Evolutionary conservation across 495 filamentous ascomycete genomes (phyloP).

Genomic region (Bacidia rubella): DNA sequence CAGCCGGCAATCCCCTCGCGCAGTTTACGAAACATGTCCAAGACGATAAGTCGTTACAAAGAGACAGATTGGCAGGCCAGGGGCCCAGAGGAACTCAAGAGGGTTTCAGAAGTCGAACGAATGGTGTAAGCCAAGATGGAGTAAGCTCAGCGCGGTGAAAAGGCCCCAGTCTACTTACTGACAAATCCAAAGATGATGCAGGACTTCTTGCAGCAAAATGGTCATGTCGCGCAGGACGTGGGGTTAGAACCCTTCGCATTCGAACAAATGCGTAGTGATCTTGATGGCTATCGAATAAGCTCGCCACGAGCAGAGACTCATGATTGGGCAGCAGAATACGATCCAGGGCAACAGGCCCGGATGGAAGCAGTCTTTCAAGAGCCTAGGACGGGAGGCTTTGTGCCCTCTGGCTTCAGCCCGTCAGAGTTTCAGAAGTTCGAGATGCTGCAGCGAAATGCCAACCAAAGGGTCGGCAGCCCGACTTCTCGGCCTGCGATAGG

Average conservation of each 20-base stretch:
- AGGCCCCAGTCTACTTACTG: neutral
- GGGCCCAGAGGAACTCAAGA: conserved; percentile 50
- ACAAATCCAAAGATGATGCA: conserved; percentile 64
- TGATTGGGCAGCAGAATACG: conserved; percentile 60
- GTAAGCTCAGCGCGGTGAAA: conserved; percentile 33
- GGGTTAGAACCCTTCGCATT: conserved; percentile 48
- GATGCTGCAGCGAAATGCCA: conserved; percentile 45
- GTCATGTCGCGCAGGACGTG: conserved; percentile 37
- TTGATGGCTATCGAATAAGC: conserved; percentile 46
- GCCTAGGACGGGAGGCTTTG: conserved; percentile 30
- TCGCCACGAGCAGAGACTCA: conserved; percentile 39
- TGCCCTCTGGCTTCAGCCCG: conserved; percentile 53
- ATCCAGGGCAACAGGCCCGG: conserved; percentile 50
- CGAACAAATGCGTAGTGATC: conserved; percentile 53
- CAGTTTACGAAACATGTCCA: conserved; percentile 93
- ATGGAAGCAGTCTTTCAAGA: conserved; percentile 71
- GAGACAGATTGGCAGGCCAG: conserved; percentile 68
- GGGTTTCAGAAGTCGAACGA: conserved; percentile 45
- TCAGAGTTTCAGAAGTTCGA: conserved; percentile 82
- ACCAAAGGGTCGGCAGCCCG: conserved; percentile 44
- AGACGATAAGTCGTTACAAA: conserved; percentile 86
- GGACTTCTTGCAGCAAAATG: conserved; percentile 69
- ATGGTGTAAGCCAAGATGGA: conserved; percentile 48
- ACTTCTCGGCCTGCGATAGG: conserved; percentile 30
- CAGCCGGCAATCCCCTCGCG: conserved; percentile 84